These are phyloP conservation scores for Cytospora mali DNA, from an alignment of 2,329 filamentous ascomycete genomes.

Conservation along the genomic window DNA sequence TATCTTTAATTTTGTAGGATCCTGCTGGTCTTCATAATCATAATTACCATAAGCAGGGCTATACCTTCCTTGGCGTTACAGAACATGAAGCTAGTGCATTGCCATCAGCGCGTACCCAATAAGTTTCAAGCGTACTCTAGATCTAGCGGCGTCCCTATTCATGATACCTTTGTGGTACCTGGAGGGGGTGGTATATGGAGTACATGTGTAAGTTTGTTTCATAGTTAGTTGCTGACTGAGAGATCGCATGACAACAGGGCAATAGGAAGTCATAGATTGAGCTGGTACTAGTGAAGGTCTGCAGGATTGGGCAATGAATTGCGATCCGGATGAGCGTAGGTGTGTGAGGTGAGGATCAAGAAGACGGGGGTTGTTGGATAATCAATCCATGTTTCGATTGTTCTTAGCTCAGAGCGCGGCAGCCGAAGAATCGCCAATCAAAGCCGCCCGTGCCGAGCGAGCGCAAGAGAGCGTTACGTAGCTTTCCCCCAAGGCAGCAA, in stretches of 20 bases:
- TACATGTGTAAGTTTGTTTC: too few species aligned
- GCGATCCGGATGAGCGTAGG: not conserved
- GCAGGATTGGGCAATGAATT: not conserved
- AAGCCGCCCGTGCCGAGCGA: not conserved
- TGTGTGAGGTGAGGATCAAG: not conserved
- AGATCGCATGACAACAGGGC: not conserved
- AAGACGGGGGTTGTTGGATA: not conserved
- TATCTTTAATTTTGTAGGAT: too few species aligned
- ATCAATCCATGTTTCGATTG: too few species aligned
- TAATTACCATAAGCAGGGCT: too few species aligned
- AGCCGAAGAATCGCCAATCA: not conserved
- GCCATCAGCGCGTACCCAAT: too few species aligned
- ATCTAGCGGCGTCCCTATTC: too few species aligned
- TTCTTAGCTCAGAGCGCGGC: not conserved
- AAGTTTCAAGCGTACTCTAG: too few species aligned
- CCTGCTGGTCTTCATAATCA: too few species aligned
- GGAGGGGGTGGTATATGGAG: too few species aligned
- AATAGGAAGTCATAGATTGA: not conserved
- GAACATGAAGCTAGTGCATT: too few species aligned
- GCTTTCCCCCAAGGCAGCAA: slow-evolving; percentile 8
- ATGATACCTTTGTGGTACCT: too few species aligned
- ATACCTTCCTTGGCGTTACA: too few species aligned
- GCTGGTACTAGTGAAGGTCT: not conserved
- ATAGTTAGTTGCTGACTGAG: not conserved
- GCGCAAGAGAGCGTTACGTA: not conserved